These are phyloP conservation scores for Vigna mungo DNA, from an alignment of 306 rosid genomes.

Conservation along the genomic window DNA sequence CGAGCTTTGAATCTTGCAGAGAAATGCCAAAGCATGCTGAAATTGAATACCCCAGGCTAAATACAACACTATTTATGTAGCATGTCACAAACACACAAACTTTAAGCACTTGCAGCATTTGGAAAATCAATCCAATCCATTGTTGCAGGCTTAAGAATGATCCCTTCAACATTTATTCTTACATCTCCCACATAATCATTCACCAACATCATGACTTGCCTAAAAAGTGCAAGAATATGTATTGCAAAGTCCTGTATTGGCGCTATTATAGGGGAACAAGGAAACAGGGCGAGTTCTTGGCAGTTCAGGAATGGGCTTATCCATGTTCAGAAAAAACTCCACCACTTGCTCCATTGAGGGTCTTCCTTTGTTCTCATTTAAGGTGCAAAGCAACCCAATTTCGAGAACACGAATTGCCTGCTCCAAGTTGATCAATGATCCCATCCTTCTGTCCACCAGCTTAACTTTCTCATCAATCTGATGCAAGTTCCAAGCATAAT, in stretches of 20 bases:
- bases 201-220: slow-evolving; percentile 37
- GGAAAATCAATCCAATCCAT: slow-evolving; percentile 24
- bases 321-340: slow-evolving; percentile 63
- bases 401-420: slow-evolving; percentile 68
- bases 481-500: slow-evolving; percentile 75
- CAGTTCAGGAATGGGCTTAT: slow-evolving; percentile 66
- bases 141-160: slow-evolving; percentile 11
- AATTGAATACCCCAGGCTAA: background rate
- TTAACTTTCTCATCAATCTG: slow-evolving; percentile 57
- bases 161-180: slow-evolving; percentile 17
- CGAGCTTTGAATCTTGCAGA: background rate
- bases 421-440: slow-evolving; percentile 62
- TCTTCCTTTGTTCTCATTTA: slow-evolving; percentile 72
- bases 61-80: slow-evolving; percentile 8
- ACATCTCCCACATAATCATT: background rate
- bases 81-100: slow-evolving; percentile 18
- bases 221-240: slow-evolving; percentile 67
- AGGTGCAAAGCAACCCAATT: slow-evolving; percentile 78
- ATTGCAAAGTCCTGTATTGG: slow-evolving; percentile 69
- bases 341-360: slow-evolving; percentile 78
- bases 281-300: slow-evolving; percentile 73
- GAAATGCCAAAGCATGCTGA: background rate
- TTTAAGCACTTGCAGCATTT: slow-evolving; percentile 35
- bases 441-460: slow-evolving; percentile 74
- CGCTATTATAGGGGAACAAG: slow-evolving; percentile 72